Base-by-base conservation (phyloP, 2,329 filamentous ascomycete species). In the Daldinia sp. region DNA sequence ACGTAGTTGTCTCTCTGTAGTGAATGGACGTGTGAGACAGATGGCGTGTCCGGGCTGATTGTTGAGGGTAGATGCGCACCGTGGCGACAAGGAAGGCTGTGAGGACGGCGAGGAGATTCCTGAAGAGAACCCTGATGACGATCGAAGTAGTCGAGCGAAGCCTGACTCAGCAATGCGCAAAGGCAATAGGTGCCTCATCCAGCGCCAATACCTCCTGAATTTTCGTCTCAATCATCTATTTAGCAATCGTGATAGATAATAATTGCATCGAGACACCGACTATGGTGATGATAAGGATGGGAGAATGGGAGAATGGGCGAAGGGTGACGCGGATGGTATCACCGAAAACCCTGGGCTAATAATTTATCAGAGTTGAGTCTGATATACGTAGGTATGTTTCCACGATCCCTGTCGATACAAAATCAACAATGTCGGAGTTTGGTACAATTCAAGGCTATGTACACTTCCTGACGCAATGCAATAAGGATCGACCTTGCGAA, bases 161-260 rank as follows among this genome's bases (percentile, higher is more conserved):
- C 65, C 64, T 62, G 64, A 74, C 61, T 70, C 73, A 72, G 69
- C 61, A 48, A 63, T 66, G 69, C 69, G 73, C 70, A 70, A 67
- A 72, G 70, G 54, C 23, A 69, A 56, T 30, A 69, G 63, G 51
- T 54, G 62, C 63, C 71, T 75, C 75, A 76, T 76, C 60, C 73
- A 76, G 65, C 71, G 68, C 69, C 58, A 69, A 69, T 67, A 71
- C 63, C 60, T 30, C 37, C 46, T 26, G 30, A 57, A 65, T 61
- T 56, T 18, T 58, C 15, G 57, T 42, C 37, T 56, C 60, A 60
- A 41, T 20, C 67, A 65, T 67, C 63, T 65, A 70, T 51, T 55
- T 72, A 23, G 37, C 33, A 63, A 9, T 35, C 6, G 42, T 41
- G 23, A 50, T 7, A 20, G 50, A n/a, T 18, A 55, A 23, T 18